phyloP scores from a whole-genome alignment of 306 rosid genomes.

The Phaseolus lunatus region DNA sequence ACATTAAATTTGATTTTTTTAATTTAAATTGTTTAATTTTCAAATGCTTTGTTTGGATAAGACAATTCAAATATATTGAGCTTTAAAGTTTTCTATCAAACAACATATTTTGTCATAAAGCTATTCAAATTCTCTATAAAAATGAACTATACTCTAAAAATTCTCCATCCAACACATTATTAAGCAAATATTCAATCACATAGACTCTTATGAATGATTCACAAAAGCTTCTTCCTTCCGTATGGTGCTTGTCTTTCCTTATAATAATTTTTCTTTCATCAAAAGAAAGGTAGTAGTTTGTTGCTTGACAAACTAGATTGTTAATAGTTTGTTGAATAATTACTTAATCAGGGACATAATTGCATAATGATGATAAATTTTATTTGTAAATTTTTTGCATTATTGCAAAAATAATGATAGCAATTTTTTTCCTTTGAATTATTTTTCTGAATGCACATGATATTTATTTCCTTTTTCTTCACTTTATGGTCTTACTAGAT shows the following conservation, averaged over 20 bases:
- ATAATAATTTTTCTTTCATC: too few species aligned
- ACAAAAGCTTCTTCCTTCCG: slow-evolving; percentile 2
- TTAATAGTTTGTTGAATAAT: slow-evolving; percentile 6
- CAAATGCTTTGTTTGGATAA: too few species aligned
- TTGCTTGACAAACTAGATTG: neutral
- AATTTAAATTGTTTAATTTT: too few species aligned
- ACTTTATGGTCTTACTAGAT: neutral
- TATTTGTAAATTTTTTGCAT: slow-evolving; percentile 24
- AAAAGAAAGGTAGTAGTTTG: too few species aligned
- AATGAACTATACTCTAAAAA: too few species aligned
- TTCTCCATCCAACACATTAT: too few species aligned
- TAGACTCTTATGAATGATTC: neutral
- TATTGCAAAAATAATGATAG: neutral
- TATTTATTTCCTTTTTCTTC: slow-evolving; percentile 2
- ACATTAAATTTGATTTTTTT: too few species aligned
- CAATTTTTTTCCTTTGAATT: neutral
- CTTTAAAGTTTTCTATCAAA: too few species aligned
- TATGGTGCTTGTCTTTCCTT: slow-evolving; percentile 9
- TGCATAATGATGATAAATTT: neutral
- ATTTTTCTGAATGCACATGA: slow-evolving; percentile 1
- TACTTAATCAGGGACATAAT: neutral
- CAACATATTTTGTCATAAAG: too few species aligned
- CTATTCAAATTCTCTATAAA: too few species aligned
- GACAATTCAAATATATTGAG: too few species aligned
- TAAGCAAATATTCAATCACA: too few species aligned